A percentile compares a stretch with the other conserved stretches of the same genome.
Evolutionary conservation across 2,329 filamentous ascomycete species (phyloP).

Genomic region (Delphinella strobiligena): DNA sequence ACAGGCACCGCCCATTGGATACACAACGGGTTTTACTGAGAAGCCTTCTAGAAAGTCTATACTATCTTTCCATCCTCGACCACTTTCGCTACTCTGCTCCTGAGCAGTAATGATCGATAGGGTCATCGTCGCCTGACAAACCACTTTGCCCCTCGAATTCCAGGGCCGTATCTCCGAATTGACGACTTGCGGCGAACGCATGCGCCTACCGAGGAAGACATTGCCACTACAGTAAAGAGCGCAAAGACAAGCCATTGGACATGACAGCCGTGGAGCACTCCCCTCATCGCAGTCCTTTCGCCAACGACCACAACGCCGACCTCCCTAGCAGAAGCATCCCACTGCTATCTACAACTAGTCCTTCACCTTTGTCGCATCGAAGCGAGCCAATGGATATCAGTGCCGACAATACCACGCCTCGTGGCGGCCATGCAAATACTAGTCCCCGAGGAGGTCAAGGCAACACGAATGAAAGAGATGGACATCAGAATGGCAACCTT

Average conservation of each 20-base stretch:
- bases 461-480: slow-evolving; percentile 16
- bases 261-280: neutral
- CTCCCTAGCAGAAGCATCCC: slow-evolving; percentile 23
- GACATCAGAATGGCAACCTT: slow-evolving; percentile 31
- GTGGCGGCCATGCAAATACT: slow-evolving; percentile 22
- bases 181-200: neutral
- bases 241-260: neutral
- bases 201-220: neutral
- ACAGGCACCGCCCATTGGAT: neutral
- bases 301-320: neutral
- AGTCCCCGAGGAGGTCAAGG: slow-evolving; percentile 37
- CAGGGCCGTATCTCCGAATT: neutral
- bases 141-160: too few relatives aligned
- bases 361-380: slow-evolving; percentile 30
- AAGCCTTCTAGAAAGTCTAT: too few relatives aligned
- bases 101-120: too few relatives aligned
- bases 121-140: too few relatives aligned
- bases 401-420: slow-evolving; percentile 26
- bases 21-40: too few relatives aligned
- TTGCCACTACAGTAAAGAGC: neutral
- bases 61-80: too few relatives aligned
- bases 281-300: neutral
- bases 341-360: slow-evolving; percentile 36
- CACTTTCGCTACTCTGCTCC: too few relatives aligned
- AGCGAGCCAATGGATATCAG: slow-evolving; percentile 46